phyloP scores from a whole-genome alignment of 1,284 basidiomycete genomes.

The Pseudozyma sp. region DNA sequence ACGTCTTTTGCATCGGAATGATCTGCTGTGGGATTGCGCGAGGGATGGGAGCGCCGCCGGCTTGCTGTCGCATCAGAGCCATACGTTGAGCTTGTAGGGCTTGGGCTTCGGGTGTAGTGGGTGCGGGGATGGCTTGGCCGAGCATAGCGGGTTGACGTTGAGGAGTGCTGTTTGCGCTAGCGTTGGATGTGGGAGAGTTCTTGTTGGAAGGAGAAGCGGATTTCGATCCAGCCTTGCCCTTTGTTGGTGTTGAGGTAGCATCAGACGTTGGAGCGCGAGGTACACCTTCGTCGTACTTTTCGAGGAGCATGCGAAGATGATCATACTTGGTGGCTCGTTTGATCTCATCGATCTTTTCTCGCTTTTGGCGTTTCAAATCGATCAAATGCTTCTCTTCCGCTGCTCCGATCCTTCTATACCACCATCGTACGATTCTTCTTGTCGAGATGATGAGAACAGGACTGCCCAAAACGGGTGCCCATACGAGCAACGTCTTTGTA shows the following conservation, averaged over 20 bases:
- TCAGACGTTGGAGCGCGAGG: conserved; percentile 36
- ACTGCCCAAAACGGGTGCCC: conserved; percentile 42
- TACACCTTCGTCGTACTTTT: conserved; percentile 82
- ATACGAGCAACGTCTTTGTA: conserved; percentile 17
- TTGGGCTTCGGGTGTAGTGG: conserved; percentile 28
- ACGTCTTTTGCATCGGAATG: conserved; percentile 35
- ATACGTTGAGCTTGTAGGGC: conserved; percentile 45
- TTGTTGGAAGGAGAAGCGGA: conserved; percentile 21
- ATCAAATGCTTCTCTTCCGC: conserved; percentile 87
- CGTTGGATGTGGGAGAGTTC: conserved; percentile 6
- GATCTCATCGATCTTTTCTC: conserved; percentile 90
- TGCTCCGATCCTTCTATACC: conserved; percentile 85
- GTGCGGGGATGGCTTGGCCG: neutral
- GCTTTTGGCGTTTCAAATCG: conserved; percentile 80
- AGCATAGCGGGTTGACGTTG: conserved; percentile 3
- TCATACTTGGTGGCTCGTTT: conserved; percentile 98
- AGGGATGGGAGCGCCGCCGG: conserved; percentile 8
- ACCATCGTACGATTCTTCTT: conserved; percentile 83
- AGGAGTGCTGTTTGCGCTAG: conserved; percentile 16
- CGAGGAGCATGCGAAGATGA: conserved; percentile 86
- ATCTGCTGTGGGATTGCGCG: conserved; percentile 1
- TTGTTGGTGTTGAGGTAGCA: conserved; percentile 22
- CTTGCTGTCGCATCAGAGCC: conserved; percentile 48
- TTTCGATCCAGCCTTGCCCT: conserved; percentile 19
- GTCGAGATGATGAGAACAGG: conserved; percentile 76